Conservation (phyloP, 2,329 filamentous ascomycete species). For the Pseudogymnoascus sp. region DNA sequence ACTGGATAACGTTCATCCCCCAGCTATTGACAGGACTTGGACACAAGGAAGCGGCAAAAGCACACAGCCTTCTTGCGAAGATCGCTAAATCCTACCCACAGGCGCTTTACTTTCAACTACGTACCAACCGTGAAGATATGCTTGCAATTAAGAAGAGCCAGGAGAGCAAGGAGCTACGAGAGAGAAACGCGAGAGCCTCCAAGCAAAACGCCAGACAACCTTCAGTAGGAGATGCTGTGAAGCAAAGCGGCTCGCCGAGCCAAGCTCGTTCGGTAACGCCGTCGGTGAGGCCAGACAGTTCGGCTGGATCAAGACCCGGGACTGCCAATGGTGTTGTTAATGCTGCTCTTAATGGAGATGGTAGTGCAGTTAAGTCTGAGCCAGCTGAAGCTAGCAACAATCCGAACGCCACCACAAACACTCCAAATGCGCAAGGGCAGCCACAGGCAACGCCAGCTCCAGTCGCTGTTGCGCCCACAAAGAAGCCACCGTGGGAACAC, state of each 20-base stretch:
- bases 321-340: conserved; percentile 37
- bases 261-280: conserved; percentile 23
- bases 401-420: conserved; percentile 14
- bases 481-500: conserved; percentile 90
- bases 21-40: conserved; percentile 88
- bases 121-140: conserved; percentile 93
- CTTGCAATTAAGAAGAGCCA: conserved; percentile 82
- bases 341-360: conserved; percentile 12
- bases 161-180: conserved; percentile 59
- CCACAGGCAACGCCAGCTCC: conserved; percentile 28
- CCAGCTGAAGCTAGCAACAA: conserved; percentile 18
- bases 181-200: conserved; percentile 29
- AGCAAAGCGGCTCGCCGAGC: conserved; percentile 27
- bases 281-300: conserved; percentile 20
- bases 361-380: conserved; percentile 23
- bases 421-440: conserved; percentile 29
- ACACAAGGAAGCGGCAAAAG: conserved; percentile 82
- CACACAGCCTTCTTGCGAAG: conserved; percentile 79
- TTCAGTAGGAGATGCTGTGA: conserved; percentile 20
- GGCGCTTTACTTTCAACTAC: conserved; percentile 87
- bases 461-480: conserved; percentile 21
- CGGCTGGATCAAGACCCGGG: conserved; percentile 31
- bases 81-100: conserved; percentile 96
- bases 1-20: conserved; percentile 99
- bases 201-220: conserved; percentile 28